Conservation (phyloP, 2,329 filamentous ascomycete species). For the Drechslerella coelobrocha region DNA sequence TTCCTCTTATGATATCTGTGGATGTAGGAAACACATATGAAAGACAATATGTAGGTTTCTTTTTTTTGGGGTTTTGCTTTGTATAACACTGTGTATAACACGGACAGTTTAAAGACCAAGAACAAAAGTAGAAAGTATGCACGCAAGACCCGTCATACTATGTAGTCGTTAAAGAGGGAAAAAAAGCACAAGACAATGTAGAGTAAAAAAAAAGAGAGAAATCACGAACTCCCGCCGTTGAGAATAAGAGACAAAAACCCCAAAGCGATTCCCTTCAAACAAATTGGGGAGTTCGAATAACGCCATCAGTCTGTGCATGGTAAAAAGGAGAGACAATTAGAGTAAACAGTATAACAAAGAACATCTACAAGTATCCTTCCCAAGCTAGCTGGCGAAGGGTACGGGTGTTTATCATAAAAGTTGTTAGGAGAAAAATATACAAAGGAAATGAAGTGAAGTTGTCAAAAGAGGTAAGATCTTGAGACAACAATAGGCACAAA, state of each 20-base stretch:
- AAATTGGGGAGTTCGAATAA: background rate
- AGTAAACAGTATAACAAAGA: conserved; percentile 19
- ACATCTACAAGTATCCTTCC: conserved; percentile 39
- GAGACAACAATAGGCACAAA: background rate
- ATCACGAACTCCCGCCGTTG: conserved; percentile 8
- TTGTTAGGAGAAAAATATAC: conserved; percentile 38
- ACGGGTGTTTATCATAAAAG: conserved; percentile 11
- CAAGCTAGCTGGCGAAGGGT: conserved; percentile 5
- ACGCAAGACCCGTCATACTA: too few species aligned
- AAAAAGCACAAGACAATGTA: conserved; percentile 37
- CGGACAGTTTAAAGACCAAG: too few species aligned
- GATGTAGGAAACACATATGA: too few species aligned
- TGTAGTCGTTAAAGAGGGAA: conserved; percentile 8
- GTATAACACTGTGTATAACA: too few species aligned
- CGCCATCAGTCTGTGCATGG: conserved; percentile 8
- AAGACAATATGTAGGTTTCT: too few species aligned
- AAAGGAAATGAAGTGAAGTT: conserved; percentile 41
- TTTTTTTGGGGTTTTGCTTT: too few species aligned
- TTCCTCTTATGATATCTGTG: too few species aligned
- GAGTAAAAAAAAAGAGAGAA: background rate
- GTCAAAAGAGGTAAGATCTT: background rate
- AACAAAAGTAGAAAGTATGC: too few species aligned
- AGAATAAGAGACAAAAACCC: conserved; percentile 1
- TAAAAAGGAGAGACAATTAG: conserved; percentile 4
- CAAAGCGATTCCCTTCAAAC: background rate